Conservation (phyloP, 805 yeast species). For the Yarrowia sp. region DNA sequence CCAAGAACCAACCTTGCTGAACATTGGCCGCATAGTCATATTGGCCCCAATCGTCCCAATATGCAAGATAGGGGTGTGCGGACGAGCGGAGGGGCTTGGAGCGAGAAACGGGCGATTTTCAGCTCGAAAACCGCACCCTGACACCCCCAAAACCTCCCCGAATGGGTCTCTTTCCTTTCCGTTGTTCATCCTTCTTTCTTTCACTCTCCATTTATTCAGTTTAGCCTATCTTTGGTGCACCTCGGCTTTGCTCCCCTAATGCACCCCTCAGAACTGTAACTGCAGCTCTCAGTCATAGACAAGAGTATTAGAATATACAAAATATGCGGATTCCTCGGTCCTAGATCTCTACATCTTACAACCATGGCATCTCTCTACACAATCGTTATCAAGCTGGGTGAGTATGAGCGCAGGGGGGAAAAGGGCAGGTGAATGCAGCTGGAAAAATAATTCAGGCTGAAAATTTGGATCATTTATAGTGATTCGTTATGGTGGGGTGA, state of each 20-base stretch:
- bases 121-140: too few species aligned
- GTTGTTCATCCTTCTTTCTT: neutral
- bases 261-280: constrained; percentile 36
- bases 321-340: neutral
- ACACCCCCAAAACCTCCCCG: too few species aligned
- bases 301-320: neutral
- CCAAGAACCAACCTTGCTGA: too few species aligned
- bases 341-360: constrained; percentile 6
- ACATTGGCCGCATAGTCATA: too few species aligned
- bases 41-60: too few species aligned
- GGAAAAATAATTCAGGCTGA: too few species aligned
- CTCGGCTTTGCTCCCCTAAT: constrained; percentile 34
- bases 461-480: too few species aligned
- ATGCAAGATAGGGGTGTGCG: too few species aligned
- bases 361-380: constrained; percentile 50
- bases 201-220: constrained; percentile 2
- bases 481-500: too few species aligned
- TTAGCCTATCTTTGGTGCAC: constrained; percentile 32
- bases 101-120: too few species aligned
- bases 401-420: constrained; percentile 8
- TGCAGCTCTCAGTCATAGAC: constrained; percentile 14
- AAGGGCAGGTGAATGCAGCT: too few species aligned
- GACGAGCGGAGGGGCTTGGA: too few species aligned
- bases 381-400: constrained; percentile 62
- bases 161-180: neutral